These are phyloP conservation scores for Cryptosporidium tyzzeri DNA, from an alignment of 169 alveolate genomes.

Conservation along the genomic window DNA sequence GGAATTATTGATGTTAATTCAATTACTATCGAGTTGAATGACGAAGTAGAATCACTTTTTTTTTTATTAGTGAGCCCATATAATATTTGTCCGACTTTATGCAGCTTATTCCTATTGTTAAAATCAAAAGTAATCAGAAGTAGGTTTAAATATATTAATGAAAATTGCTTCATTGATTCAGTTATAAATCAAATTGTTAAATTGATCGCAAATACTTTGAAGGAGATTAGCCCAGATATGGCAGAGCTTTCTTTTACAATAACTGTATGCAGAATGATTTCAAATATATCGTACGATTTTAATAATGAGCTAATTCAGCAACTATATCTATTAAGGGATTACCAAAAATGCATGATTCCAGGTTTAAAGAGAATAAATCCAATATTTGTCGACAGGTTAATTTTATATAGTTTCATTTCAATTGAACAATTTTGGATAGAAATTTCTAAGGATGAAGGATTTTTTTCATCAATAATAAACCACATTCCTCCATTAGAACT, in stretches of 20 bases:
- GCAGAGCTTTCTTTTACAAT: slow-evolving; percentile 68
- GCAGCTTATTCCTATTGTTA: slow-evolving; percentile 9
- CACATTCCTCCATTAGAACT: slow-evolving; percentile 53
- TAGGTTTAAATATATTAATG: not conserved
- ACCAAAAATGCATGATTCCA: not conserved
- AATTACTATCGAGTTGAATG: slow-evolving; percentile 22
- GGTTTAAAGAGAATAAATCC: slow-evolving; percentile 1
- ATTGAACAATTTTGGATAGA: slow-evolving; percentile 37
- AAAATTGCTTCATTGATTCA: not conserved
- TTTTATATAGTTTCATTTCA: slow-evolving; percentile 52
- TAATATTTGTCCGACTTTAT: slow-evolving; percentile 30
- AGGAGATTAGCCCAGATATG: slow-evolving; percentile 66
- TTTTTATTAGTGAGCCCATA: slow-evolving; percentile 49
- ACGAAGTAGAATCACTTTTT: slow-evolving; percentile 52
- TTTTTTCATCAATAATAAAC: slow-evolving; percentile 20
- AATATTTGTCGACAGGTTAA: slow-evolving; percentile 28
- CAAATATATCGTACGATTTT: slow-evolving; percentile 13
- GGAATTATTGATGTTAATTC: slow-evolving; percentile 20
- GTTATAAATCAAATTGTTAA: slow-evolving; percentile 4
- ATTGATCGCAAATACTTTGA: slow-evolving; percentile 27
- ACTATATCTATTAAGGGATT: not conserved
- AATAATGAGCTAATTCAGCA: not conserved
- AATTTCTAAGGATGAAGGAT: slow-evolving; percentile 29
- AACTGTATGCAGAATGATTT: slow-evolving; percentile 9
- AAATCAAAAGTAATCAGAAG: not conserved